Evolutionary conservation across 2,329 filamentous ascomycete genomes (phyloP), one percentile per base, ranked within the genome.

Genomic region (Epichloe elymi): DNA sequence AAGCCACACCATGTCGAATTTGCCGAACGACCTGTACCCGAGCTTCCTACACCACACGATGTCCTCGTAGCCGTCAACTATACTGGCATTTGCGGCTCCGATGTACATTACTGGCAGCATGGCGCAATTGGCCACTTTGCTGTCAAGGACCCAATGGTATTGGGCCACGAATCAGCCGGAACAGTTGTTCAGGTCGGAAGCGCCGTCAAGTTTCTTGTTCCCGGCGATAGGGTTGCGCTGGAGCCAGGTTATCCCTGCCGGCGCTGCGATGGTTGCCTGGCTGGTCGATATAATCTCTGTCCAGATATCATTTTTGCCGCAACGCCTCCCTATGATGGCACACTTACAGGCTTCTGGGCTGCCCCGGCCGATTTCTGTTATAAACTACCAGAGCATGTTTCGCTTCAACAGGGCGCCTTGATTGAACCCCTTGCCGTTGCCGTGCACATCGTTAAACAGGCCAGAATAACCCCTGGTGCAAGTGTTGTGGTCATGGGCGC

Each of bases 391-490:
- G 71, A 76, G 46, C 73, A 69, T 46, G 65, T 84, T 48, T 73
- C 70, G 10, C 83, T 73, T 59, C 70, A 72, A 14, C 74, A 83
- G 57, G 80, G 75, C 6, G 80, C 82, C 12, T 72, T 85, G 2
- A 73, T 85, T 11, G 91, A 97, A 75, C 88, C 88, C 3, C 79
- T 95, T 38, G 82, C 85, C 42, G 88, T 95, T 33, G 88, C 84
- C 14, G 88, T 95, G 35, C 88, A 95, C 70, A 87, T 93, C 58
- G 82, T 83, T 53, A 80, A 80, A 59, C 86, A 90, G 70, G 86
- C 26, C 7, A 3, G 26, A 8, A 8, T 26, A 3, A 26, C 26
- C 7, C 26, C 26, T 26, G 26, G 26, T 8, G 0, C 26, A 0
- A 26, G 26, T 0, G 26, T 26, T 26, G 26, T 26, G 2, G 26